Percentiles rank a stretch among this genome's conserved stretches.
phyloP scores from a whole-genome alignment of 1,139 yeast species.

The Hemisphaericaspora xylofermentans region DNA sequence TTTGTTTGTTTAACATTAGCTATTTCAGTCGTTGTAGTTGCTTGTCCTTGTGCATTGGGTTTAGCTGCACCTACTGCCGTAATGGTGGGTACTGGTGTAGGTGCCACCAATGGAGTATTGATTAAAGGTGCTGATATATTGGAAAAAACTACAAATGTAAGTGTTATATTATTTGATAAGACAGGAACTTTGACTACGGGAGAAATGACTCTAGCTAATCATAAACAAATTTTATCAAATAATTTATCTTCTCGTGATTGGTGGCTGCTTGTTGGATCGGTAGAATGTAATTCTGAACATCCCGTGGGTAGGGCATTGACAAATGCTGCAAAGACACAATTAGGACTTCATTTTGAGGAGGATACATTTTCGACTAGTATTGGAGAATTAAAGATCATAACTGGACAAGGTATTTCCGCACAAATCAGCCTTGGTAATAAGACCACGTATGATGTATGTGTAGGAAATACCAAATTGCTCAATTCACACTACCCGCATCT shows the following conservation, averaged over 20 bases:
- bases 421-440: slow-evolving; percentile 24
- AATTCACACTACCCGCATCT: slow-evolving; percentile 17
- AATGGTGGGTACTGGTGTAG: slow-evolving; percentile 98
- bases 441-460: slow-evolving; percentile 32
- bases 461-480: slow-evolving; percentile 61
- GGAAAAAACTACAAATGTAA: slow-evolving; percentile 67
- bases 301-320: slow-evolving; percentile 79
- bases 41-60: slow-evolving; percentile 97
- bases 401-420: slow-evolving; percentile 76
- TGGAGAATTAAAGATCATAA: slow-evolving; percentile 47
- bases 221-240: slow-evolving; percentile 13
- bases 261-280: slow-evolving; percentile 62
- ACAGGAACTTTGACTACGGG: slow-evolving; percentile 96
- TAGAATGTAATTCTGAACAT: slow-evolving; percentile 79
- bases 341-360: slow-evolving; percentile 32
- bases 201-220: slow-evolving; percentile 56
- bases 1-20: slow-evolving; percentile 76
- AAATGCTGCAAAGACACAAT: slow-evolving; percentile 25
- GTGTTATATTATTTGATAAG: slow-evolving; percentile 82
- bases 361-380: slow-evolving; percentile 32
- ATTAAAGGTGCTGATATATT: slow-evolving; percentile 92
- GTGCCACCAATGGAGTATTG: slow-evolving; percentile 84
- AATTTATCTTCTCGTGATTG: slow-evolving; percentile 23
- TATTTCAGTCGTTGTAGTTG: slow-evolving; percentile 94
- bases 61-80: slow-evolving; percentile 98